Evolutionary conservation across 805 yeast species (phyloP), one percentile per base, ranked within the genome.

Genomic region (Komagataella kurtzmanii): DNA sequence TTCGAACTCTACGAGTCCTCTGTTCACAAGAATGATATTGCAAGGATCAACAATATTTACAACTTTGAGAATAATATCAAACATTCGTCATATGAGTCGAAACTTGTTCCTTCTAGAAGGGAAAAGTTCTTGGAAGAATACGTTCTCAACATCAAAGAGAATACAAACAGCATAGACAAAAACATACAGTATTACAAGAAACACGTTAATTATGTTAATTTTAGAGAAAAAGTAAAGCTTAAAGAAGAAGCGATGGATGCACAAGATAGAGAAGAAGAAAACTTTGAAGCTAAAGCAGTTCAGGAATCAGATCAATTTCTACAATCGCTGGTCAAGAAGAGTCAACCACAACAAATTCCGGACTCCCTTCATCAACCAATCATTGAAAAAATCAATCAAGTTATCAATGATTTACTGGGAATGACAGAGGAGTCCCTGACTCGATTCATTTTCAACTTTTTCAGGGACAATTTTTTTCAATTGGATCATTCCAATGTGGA

Each of bases 401-500:
- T 76, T 48, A 62, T 80, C 36, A 79, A 72, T 51, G 80, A 78
- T 52, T 75, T 69, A 52, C 60, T 80, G 48, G 85, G 84, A 1
- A 66, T 76, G 47, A 64, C 66, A 50, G 86, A 80, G 54, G 78
- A 74, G 12, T 72, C 75, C 46, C 65, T 80, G 54, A 63, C 71
- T 12, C 68, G 69, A 2, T 75, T 72, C 50, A 68, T 80, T 24
- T 58, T 65, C 43, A 66, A 66, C 40, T 68, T 71, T 50, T 62
- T 78, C 3, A 56, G 63, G 30, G 65, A 63, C 24, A 61, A 72
- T 23, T 65, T 58, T 46, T 63, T 58, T 7, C 66, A 66, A 45
- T 54, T 55, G 7, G 55, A 55, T 47, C 58, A 57, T 30, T 47
- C 62, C 6, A 58, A 61, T 2, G 63, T 61, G 3, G 65, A 59